Percentiles rank a stretch among this genome's conserved stretches.
phyloP scores from a whole-genome alignment of 2,329 filamentous ascomycete species.

The Pseudophaeomoniella oleicola region DNA sequence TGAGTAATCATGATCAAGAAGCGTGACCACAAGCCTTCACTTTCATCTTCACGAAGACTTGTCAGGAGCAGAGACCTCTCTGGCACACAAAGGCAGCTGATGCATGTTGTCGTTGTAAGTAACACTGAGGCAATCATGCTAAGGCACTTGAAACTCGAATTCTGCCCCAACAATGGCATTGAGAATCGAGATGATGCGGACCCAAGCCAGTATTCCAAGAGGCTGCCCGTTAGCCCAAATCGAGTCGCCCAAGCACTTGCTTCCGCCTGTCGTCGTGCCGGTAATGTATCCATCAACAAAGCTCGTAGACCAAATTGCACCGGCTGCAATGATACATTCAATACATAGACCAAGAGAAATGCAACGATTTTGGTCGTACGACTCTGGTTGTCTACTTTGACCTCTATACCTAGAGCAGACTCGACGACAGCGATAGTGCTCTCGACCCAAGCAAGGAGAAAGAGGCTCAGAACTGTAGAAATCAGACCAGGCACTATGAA shows the following conservation, averaged over 20 bases:
- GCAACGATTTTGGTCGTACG: not conserved
- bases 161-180: no score
- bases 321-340: slow-evolving; percentile 1
- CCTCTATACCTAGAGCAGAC: not conserved
- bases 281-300: not conserved
- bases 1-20: no score
- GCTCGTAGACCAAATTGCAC: slow-evolving; percentile 1
- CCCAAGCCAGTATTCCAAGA: slow-evolving; percentile 1
- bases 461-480: not conserved
- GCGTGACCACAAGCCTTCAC: no score
- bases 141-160: no score
- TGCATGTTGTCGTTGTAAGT: no score
- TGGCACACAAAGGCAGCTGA: no score
- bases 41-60: no score
- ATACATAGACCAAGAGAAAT: not conserved
- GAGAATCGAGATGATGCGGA: no score
- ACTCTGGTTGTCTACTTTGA: not conserved
- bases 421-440: not conserved
- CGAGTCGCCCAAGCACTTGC: slow-evolving; percentile 1
- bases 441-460: not conserved
- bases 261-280: not conserved
- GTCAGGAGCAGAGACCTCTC: no score
- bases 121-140: no score
- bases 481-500: not conserved
- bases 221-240: not conserved